A percentile compares a stretch with the other conserved stretches of the same genome.
phyloP scores from a whole-genome alignment of 2,329 filamentous ascomycete genomes.

The Trichoderma breve region DNA sequence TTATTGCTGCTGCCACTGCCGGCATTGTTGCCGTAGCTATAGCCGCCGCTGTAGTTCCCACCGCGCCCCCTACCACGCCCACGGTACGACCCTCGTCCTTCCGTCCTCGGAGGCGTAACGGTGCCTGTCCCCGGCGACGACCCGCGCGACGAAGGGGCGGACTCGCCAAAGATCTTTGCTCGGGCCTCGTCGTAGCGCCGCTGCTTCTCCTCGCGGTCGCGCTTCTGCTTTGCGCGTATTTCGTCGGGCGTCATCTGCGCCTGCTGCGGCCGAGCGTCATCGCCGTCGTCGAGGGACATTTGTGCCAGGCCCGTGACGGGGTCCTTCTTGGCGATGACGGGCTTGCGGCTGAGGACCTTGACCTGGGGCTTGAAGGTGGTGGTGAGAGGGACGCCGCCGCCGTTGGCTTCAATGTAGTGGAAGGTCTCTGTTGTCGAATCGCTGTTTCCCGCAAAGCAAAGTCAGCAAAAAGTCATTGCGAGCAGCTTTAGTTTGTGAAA shows the following conservation, averaged over 20 bases:
- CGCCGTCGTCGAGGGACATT: constrained; percentile 49
- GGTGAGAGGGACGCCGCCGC: constrained; percentile 55
- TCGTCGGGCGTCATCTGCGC: constrained; percentile 70
- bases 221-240: constrained; percentile 71
- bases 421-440: constrained; percentile 68
- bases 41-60: constrained; percentile 27
- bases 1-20: constrained; percentile 27
- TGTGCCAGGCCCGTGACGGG: constrained; percentile 48
- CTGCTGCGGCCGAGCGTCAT: constrained; percentile 61
- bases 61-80: constrained; percentile 49
- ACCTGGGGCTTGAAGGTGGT: constrained; percentile 77
- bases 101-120: constrained; percentile 53
- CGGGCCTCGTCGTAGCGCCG: constrained; percentile 84
- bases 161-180: constrained; percentile 79
- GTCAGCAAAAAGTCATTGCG: neutral
- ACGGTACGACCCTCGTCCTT: constrained; percentile 39
- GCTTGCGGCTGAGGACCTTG: constrained; percentile 82
- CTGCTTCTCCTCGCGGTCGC: constrained; percentile 85
- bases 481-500: neutral
- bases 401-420: constrained; percentile 69
- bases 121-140: constrained; percentile 56
- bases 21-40: constrained; percentile 25
- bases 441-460: constrained; percentile 40
- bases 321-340: constrained; percentile 60
- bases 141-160: constrained; percentile 52